Conservation (phyloP, 2,329 filamentous ascomycete species). For the Parascedosporium putredinis region DNA sequence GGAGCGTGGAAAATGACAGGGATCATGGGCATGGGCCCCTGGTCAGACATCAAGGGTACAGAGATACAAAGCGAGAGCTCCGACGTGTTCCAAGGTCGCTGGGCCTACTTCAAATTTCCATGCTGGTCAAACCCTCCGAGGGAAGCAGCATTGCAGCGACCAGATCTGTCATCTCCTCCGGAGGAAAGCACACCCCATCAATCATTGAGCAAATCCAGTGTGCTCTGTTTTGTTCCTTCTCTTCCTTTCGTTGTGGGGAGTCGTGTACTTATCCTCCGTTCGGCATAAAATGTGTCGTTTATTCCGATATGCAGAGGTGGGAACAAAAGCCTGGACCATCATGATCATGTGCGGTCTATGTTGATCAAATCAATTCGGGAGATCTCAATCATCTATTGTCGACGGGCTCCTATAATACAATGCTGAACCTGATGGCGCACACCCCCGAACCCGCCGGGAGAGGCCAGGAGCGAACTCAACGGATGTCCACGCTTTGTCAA, state of each 20-base stretch:
- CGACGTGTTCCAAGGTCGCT: too few species aligned
- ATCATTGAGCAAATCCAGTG: too few species aligned
- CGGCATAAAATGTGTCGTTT: not conserved
- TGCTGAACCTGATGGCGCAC: too few species aligned
- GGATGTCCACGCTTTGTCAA: too few species aligned
- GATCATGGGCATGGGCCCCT: not conserved
- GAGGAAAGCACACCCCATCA: too few species aligned
- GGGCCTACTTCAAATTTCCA: too few species aligned
- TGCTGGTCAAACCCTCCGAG: too few species aligned
- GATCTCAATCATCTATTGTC: not conserved
- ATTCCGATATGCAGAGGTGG: slow-evolving; percentile 2
- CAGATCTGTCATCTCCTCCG: too few species aligned
- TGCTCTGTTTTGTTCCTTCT: not conserved
- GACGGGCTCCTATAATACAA: not conserved
- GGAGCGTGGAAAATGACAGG: slow-evolving; percentile 1
- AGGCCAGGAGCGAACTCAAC: too few species aligned
- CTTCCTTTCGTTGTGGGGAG: not conserved
- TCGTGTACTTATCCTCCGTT: too few species aligned
- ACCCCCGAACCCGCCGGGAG: too few species aligned
- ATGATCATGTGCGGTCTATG: not conserved
- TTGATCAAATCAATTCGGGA: not conserved
- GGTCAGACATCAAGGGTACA: not conserved
- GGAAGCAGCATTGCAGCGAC: too few species aligned
- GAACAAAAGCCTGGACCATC: not conserved
- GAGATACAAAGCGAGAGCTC: not conserved